phyloP scores from a whole-genome alignment of 2,329 filamentous ascomycete genomes.

The Xylaria sp. region DNA sequence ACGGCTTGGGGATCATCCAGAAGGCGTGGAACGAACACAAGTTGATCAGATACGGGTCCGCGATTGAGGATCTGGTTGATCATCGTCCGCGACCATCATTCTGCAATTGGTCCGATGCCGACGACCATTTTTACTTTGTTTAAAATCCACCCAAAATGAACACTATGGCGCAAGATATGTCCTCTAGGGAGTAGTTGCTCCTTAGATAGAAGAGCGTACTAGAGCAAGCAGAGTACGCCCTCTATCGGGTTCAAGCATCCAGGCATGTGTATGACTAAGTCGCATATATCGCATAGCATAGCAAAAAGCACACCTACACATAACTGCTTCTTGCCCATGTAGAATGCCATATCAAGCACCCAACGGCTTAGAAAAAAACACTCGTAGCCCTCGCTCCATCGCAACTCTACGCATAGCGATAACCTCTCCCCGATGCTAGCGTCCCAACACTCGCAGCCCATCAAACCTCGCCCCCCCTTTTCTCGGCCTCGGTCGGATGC shows the following conservation, averaged over 20 bases:
- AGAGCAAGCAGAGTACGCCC: no score
- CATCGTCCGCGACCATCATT: constrained; percentile 8
- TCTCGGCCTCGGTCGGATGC: not conserved
- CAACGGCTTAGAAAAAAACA: not conserved
- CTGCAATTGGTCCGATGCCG: constrained; percentile 6
- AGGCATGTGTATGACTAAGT: no score
- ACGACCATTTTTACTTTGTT: constrained; percentile 9
- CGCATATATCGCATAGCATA: no score
- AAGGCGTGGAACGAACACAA: constrained; percentile 20
- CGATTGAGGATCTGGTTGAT: constrained; percentile 17
- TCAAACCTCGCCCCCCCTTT: not conserved
- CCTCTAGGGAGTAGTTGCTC: not conserved
- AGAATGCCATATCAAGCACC: no score
- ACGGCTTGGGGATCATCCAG: constrained; percentile 19
- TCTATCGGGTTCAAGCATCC: no score
- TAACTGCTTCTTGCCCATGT: not conserved
- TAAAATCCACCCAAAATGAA: not conserved
- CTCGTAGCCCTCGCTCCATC: not conserved
- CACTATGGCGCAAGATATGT: not conserved
- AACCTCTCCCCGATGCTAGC: no score
- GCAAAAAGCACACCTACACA: no score
- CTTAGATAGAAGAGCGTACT: not conserved
- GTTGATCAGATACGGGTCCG: constrained; percentile 16
- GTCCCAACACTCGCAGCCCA: not conserved
- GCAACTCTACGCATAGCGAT: not conserved